These are phyloP conservation scores for Comarum palustre DNA, from an alignment of 306 rosid genomes.

Conservation along the genomic window DNA sequence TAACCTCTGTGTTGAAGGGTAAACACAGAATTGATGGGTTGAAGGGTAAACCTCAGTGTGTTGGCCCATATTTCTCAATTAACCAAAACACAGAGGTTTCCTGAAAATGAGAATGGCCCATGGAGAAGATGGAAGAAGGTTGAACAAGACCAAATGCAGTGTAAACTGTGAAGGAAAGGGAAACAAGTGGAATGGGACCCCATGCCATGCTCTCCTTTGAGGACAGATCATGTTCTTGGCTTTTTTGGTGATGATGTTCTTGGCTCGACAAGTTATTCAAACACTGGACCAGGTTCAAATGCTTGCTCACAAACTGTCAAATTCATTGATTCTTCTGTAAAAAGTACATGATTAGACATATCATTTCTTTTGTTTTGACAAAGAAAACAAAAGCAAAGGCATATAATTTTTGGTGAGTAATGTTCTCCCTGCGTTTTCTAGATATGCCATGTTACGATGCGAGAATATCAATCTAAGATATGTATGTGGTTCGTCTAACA, in stretches of 20 bases:
- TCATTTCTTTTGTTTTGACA: background rate
- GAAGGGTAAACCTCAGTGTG: background rate
- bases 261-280: conserved; percentile 19
- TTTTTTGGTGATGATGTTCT: conserved; percentile 47
- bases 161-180: conserved; percentile 24
- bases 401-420: background rate
- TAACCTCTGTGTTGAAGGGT: too few relatives aligned
- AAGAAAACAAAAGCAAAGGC: background rate
- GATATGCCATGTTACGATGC: too few relatives aligned
- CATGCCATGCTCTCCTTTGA: conserved; percentile 49
- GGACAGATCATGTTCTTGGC: conserved; percentile 46
- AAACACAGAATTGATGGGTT: too few relatives aligned
- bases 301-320: conserved; percentile 36
- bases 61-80: conserved; percentile 5
- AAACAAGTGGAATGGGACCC: conserved; percentile 45
- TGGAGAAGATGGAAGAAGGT: conserved; percentile 8
- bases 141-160: conserved; percentile 48
- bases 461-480: too few relatives aligned
- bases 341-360: conserved; percentile 7
- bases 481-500: background rate
- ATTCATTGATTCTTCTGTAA: conserved; percentile 31
- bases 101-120: conserved; percentile 25
- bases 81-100: background rate
- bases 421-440: background rate
- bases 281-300: conserved; percentile 39